Conservation (phyloP, 2,329 filamentous ascomycete species). For the Macroventuria anomochaeta region DNA sequence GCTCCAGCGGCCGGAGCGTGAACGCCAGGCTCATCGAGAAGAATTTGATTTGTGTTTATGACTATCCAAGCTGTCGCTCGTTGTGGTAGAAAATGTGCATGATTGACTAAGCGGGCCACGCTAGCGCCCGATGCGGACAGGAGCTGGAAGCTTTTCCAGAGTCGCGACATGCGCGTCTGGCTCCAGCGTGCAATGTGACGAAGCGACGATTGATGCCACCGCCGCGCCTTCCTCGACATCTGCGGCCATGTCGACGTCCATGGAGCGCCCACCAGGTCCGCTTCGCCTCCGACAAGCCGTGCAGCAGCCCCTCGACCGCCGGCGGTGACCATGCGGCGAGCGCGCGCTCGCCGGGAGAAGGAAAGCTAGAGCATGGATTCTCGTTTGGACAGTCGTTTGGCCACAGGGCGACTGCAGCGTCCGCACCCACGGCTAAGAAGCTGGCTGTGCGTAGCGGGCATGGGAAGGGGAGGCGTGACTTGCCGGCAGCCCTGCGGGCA, state of each 20-base stretch:
- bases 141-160: slow-evolving; percentile 29
- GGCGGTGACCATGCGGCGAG: slow-evolving; percentile 18
- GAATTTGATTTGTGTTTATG: slow-evolving; percentile 1
- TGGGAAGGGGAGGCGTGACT: background rate
- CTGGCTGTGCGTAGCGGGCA: background rate
- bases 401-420: background rate
- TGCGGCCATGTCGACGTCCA: slow-evolving; percentile 52
- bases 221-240: slow-evolving; percentile 50
- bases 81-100: slow-evolving; percentile 19
- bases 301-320: slow-evolving; percentile 20
- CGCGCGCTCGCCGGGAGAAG: background rate
- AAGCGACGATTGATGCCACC: slow-evolving; percentile 54
- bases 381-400: background rate
- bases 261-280: slow-evolving; percentile 49
- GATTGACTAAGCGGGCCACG: slow-evolving; percentile 30
- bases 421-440: background rate
- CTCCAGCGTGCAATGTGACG: slow-evolving; percentile 42
- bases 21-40: slow-evolving; percentile 47
- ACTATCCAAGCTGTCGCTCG: background rate
- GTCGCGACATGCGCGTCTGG: slow-evolving; percentile 11
- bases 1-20: slow-evolving; percentile 60
- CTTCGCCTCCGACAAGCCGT: slow-evolving; percentile 31
- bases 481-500: background rate
- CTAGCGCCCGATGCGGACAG: slow-evolving; percentile 14
- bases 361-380: background rate